phyloP scores from a whole-genome alignment of 2,329 filamentous ascomycete genomes.

The Calonectria pseudoturangicola region DNA sequence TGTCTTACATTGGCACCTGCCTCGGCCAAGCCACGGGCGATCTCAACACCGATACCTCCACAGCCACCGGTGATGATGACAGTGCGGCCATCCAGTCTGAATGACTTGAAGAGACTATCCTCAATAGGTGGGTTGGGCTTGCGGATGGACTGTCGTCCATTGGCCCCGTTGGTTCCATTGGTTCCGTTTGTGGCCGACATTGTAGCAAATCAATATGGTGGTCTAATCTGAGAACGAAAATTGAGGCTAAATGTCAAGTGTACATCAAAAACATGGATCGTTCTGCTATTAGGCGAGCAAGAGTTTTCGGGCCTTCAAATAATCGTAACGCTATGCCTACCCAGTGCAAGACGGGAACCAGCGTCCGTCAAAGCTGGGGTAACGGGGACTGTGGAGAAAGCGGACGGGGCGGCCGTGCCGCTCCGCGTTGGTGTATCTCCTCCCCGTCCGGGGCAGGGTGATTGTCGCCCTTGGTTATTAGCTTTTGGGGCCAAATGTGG shows the following conservation, averaged over 20 bases:
- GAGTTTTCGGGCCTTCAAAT: conserved; percentile 22
- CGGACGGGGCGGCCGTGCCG: conserved; percentile 23
- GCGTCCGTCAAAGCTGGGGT: conserved; percentile 19
- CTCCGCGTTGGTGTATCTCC: background rate
- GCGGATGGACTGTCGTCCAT: conserved; percentile 45
- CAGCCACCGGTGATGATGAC: conserved; percentile 46
- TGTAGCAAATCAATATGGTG: background rate
- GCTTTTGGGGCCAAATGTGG: background rate
- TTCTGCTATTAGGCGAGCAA: background rate
- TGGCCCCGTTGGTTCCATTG: conserved; percentile 41
- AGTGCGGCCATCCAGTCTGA: conserved; percentile 45
- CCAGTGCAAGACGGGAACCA: conserved; percentile 11
- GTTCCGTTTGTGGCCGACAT: conserved; percentile 39
- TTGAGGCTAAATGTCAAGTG: background rate
- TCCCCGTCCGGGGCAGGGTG: conserved; percentile 1
- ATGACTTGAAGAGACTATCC: conserved; percentile 47
- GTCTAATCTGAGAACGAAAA: background rate
- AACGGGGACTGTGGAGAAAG: background rate
- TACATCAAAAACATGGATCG: background rate
- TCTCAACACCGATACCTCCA: conserved; percentile 44
- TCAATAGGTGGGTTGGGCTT: conserved; percentile 50
- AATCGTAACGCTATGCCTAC: conserved; percentile 16
- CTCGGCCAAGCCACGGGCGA: conserved; percentile 43
- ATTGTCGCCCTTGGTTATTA: conserved; percentile 31
- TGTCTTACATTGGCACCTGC: conserved; percentile 44